Conservation (phyloP, 2,329 filamentous ascomycete species). For the Fulvia fulva region DNA sequence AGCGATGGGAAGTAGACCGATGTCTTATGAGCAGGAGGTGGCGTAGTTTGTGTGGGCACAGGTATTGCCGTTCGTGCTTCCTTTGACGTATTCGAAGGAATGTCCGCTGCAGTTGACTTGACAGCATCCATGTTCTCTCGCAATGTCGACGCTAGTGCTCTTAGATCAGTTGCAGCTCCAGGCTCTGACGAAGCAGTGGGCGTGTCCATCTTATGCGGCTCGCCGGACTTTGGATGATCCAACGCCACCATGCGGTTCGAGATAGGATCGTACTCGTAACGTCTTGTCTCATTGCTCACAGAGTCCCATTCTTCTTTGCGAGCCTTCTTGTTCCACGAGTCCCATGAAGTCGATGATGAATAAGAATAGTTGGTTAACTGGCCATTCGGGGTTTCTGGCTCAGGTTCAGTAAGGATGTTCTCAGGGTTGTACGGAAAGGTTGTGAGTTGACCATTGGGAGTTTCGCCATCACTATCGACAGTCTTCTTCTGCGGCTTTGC, state of each 20-base stretch:
- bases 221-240: conserved; percentile 8
- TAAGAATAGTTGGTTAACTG: conserved; percentile 25
- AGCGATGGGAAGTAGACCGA: conserved; percentile 25
- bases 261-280: conserved; percentile 37
- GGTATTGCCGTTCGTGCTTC: conserved; percentile 14
- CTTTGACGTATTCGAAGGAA: conserved; percentile 16
- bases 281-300: conserved; percentile 25
- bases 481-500: conserved; percentile 1
- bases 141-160: not conserved
- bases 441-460: conserved; percentile 14
- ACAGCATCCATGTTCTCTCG: not conserved
- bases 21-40: conserved; percentile 10
- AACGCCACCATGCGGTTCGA: conserved; percentile 36
- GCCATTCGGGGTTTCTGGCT: conserved; percentile 14
- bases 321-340: conserved; percentile 31
- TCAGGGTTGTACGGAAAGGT: conserved; percentile 21
- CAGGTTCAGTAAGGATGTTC: conserved; percentile 9
- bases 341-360: conserved; percentile 28
- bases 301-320: conserved; percentile 33
- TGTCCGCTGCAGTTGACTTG: conserved; percentile 3
- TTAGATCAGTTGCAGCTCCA: conserved; percentile 5
- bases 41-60: conserved; percentile 18
- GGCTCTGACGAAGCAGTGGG: not conserved
- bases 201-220: not conserved
- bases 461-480: conserved; percentile 3